Percentiles rank a stretch among this genome's conserved stretches.
phyloP scores from a whole-genome alignment of 192 early-diverging fungal genomes.

The Physocladia obscura region DNA sequence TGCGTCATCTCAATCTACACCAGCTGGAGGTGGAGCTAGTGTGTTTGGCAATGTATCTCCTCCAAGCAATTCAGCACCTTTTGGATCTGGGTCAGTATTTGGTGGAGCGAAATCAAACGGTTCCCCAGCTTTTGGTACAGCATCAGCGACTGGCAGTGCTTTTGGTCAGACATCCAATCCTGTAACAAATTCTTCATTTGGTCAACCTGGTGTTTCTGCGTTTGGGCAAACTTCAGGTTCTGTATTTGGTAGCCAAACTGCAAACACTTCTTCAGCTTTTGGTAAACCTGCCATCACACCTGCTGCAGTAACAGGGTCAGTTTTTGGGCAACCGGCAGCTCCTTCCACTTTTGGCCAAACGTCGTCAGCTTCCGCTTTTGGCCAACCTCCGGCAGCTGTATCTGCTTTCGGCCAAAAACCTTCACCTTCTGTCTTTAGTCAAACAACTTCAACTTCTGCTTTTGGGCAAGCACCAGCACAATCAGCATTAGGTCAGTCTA shows the following conservation, averaged over 20 bases:
- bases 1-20: neutral
- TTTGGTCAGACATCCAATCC: neutral
- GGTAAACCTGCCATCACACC: too few species aligned
- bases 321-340: neutral
- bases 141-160: neutral
- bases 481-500: constrained; percentile 6
- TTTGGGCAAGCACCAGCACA: constrained; percentile 6
- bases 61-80: neutral
- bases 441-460: neutral
- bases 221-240: neutral
- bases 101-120: too few species aligned
- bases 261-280: neutral
- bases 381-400: neutral
- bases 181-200: neutral
- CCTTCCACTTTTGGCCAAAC: neutral
- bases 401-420: neutral
- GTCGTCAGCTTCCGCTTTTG: neutral
- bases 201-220: neutral
- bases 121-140: too few species aligned
- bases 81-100: neutral
- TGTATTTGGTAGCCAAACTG: neutral
- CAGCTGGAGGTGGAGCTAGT: neutral
- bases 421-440: neutral
- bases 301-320: too few species aligned
- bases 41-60: too few species aligned